Base-by-base conservation (phyloP, 306 rosid species). In the Citrullus colocynthis region DNA sequence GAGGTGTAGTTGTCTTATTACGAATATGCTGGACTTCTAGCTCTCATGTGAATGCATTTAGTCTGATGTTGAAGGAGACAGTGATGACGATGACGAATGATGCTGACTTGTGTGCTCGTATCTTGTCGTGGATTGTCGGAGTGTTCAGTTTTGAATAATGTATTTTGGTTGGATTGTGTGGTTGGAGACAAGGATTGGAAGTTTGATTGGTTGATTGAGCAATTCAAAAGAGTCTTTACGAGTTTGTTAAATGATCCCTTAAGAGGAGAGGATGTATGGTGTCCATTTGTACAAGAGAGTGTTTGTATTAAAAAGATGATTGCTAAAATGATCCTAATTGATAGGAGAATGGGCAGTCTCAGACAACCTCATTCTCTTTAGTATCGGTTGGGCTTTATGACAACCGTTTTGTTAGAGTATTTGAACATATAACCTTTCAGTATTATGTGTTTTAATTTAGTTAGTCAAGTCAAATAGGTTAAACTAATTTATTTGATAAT, bases 161-260 rank as follows among this genome's bases (percentile, higher is more conserved):
- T 73, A 51, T 73, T 72, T 48, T 73, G 77, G 60, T 49, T 73
- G 44, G 20, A 73, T 49, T 73, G 77, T 73, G 36, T 51, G n/a
- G n/a, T 21, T 51, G 60, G 60, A 49, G 45, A 49, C 30, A 21
- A 73, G 41, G 42, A 48, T 48, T 72, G 76, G 60, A 44, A 73
- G 77, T 73, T 48, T 49, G 76, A 15, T 48, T 71, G 37, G 21
- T 28, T 11, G 77, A 72, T 73, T 73, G 77, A 51, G 44, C 15
- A 7, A 30, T 30, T 28, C 20, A 34, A 24, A 17, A 16, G 61
- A 73, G 77, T 73, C 61, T 30, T 28, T 48, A 24, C 30, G 41
- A 56, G 42, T 45, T 72, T 15, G 76, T 72, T 72, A 28, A 72
- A 48, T 28, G 59, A 30, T 24, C 59, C 58, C 59, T 48, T 2